Evolutionary conservation across 208 protist species (phyloP).

Genomic region (Phytomonas sp.): DNA sequence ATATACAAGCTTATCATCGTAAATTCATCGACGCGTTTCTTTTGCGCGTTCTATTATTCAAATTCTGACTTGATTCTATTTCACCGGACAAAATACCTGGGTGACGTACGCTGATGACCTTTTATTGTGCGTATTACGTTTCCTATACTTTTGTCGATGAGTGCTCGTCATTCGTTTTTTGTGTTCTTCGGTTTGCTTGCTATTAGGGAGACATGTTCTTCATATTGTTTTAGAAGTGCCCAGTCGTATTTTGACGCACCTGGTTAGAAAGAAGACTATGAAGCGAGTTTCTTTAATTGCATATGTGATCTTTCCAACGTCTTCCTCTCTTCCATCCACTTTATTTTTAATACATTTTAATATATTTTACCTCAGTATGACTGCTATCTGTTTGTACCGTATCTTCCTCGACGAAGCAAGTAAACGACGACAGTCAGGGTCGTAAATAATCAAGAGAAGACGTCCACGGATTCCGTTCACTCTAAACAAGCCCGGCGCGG

Average conservation of each 20-base stretch:
- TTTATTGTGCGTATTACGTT: not conserved
- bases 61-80: not conserved
- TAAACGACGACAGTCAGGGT: not conserved
- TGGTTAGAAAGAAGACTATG: not conserved
- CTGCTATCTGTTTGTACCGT: not conserved
- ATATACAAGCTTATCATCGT: not conserved
- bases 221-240: not conserved
- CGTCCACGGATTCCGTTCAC: not conserved
- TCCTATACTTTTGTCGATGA: not conserved
- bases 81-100: not conserved
- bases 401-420: not conserved
- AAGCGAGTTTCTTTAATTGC: constrained; percentile 2
- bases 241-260: not conserved
- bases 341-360: constrained; percentile 6
- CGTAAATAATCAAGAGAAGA: not conserved
- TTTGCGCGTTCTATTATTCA: not conserved
- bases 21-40: not conserved
- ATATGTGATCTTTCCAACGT: constrained; percentile 4
- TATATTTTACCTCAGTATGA: not conserved
- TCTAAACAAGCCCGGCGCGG: not conserved
- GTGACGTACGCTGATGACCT: not conserved
- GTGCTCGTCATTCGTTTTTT: not conserved
- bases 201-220: not conserved
- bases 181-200: not conserved
- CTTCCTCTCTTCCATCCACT: constrained; percentile 7